These are phyloP conservation scores for Cutaneotrichosporon mucoides DNA, from an alignment of 1,284 basidiomycete genomes.

Conservation along the genomic window DNA sequence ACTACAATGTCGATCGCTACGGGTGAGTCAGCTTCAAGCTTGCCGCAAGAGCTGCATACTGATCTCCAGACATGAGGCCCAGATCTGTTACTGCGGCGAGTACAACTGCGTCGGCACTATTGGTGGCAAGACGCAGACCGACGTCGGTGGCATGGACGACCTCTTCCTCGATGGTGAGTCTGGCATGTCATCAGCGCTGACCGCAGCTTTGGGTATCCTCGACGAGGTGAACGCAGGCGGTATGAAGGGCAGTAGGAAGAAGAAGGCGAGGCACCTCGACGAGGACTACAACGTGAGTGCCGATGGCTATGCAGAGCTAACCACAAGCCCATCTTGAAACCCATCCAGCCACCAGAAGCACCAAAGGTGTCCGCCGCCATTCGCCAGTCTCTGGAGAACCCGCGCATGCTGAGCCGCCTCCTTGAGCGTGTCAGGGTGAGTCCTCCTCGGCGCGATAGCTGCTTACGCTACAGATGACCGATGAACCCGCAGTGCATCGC, in stretches of 20 bases:
- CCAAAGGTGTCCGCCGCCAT: constrained; percentile 89
- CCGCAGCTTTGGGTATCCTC: constrained; percentile 85
- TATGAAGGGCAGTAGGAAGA: constrained; percentile 84
- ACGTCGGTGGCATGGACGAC: constrained; percentile 88
- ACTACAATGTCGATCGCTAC: constrained; percentile 99
- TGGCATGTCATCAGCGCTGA: not conserved
- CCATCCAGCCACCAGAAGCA: constrained; percentile 70
- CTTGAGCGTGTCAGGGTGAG: constrained; percentile 67
- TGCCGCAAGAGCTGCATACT: too few species aligned
- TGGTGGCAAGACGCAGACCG: constrained; percentile 98
- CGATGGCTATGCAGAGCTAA: not conserved
- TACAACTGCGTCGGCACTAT: constrained; percentile 93
- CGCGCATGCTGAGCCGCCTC: constrained; percentile 75
- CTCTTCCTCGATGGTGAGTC: constrained; percentile 82
- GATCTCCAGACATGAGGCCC: constrained; percentile 75
- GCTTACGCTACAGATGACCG: constrained; percentile 59
- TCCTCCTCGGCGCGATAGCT: too few species aligned
- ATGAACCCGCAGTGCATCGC: constrained; percentile 71
- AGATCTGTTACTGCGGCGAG: constrained; percentile 93
- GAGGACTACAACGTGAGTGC: constrained; percentile 73
- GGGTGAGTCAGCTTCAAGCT: constrained; percentile 56
- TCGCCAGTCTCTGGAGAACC: constrained; percentile 75
- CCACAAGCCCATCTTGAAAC: constrained; percentile 58
- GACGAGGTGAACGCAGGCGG: constrained; percentile 76
- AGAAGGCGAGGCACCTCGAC: constrained; percentile 85